Percentiles rank a stretch among this genome's conserved stretches.
Evolutionary conservation across 352 stramenopile genomes (phyloP).

Genomic region (Phytophthora litchii): DNA sequence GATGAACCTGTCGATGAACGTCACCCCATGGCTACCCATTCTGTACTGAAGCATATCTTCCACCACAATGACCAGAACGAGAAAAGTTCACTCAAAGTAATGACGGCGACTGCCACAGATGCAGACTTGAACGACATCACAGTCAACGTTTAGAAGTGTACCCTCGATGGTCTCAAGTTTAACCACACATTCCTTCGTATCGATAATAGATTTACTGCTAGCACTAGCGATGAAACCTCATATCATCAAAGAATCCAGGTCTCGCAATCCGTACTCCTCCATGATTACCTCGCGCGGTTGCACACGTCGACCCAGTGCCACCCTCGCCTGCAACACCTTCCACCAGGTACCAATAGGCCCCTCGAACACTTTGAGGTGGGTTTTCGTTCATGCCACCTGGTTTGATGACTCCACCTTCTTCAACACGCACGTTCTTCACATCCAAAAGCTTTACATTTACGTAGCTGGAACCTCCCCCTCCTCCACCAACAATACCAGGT

Average conservation of each 20-base stretch:
- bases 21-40: slow-evolving; percentile 10
- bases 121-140: slow-evolving; percentile 15
- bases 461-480: slow-evolving; percentile 68
- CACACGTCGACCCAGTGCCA: slow-evolving; percentile 39
- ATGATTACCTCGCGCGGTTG: slow-evolving; percentile 54
- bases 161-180: too few species aligned
- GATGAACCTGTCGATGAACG: not conserved
- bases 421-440: slow-evolving; percentile 50
- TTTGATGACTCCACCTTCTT: slow-evolving; percentile 34
- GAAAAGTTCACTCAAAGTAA: slow-evolving; percentile 4
- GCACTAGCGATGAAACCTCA: slow-evolving; percentile 65
- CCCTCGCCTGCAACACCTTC: slow-evolving; percentile 65
- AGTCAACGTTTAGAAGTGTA: slow-evolving; percentile 16
- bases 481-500: slow-evolving; percentile 71
- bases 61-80: slow-evolving; percentile 10
- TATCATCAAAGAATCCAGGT: slow-evolving; percentile 75
- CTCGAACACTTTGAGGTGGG: slow-evolving; percentile 53
- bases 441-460: slow-evolving; percentile 52
- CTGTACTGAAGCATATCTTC: slow-evolving; percentile 41
- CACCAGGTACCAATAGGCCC: slow-evolving; percentile 64
- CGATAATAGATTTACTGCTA: not conserved
- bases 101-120: not conserved
- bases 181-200: too few species aligned
- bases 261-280: slow-evolving; percentile 66
- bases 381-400: slow-evolving; percentile 61